These are phyloP conservation scores for Rhododendron simsii DNA, from an alignment of 148 eudicot species.

Conservation along the genomic window DNA sequence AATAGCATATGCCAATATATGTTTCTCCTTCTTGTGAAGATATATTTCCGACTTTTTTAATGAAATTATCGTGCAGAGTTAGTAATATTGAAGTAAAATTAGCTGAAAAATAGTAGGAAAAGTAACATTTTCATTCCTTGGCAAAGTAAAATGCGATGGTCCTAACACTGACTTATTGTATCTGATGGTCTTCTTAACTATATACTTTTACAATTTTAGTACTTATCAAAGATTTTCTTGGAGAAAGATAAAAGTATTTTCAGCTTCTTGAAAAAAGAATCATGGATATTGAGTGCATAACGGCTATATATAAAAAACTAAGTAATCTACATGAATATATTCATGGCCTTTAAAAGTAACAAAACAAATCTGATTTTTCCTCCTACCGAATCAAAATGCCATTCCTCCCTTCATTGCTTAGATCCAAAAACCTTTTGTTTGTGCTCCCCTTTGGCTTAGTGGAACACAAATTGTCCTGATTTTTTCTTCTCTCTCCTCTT, in stretches of 20 bases:
- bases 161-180: neutral
- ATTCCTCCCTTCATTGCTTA: slow-evolving; percentile 2
- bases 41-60: neutral
- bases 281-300: neutral
- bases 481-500: neutral
- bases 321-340: slow-evolving; percentile 9
- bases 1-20: neutral
- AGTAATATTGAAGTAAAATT: neutral
- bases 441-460: neutral
- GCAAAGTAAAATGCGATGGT: neutral
- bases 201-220: neutral
- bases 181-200: neutral
- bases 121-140: neutral
- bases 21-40: neutral
- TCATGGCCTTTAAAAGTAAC: neutral
- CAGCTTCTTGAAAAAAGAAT: neutral
- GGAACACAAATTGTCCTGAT: slow-evolving; percentile 1
- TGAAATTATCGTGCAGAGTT: neutral
- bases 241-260: neutral
- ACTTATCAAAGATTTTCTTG: neutral
- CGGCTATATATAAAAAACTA: neutral
- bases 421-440: neutral
- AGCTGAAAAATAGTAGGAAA: neutral
- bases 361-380: neutral
- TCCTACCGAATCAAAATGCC: neutral